These are phyloP conservation scores for Lichtheimia ornata DNA, from an alignment of 371 early-diverging fungal genomes.

Conservation along the genomic window DNA sequence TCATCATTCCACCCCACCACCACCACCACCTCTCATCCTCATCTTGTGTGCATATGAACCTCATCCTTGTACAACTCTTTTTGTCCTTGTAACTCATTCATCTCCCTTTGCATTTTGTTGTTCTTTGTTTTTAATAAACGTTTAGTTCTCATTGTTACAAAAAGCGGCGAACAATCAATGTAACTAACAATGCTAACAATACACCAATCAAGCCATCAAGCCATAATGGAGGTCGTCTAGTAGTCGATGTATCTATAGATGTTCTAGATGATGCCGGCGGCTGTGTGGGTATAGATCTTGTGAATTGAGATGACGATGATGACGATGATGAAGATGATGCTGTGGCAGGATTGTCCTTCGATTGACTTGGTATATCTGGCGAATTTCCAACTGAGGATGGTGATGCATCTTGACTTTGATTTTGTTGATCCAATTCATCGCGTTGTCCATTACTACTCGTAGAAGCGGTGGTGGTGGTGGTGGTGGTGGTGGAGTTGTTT, in stretches of 20 bases:
- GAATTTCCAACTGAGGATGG: background rate
- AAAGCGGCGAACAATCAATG: conserved; percentile 4
- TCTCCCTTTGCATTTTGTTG: no score
- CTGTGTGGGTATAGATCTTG: background rate
- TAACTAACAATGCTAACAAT: conserved; percentile 28
- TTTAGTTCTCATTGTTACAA: no score
- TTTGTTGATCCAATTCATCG: background rate
- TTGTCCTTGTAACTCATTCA: no score
- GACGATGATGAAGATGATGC: background rate
- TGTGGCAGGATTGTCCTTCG: background rate
- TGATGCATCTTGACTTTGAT: background rate
- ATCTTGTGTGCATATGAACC: background rate
- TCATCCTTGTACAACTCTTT: no score
- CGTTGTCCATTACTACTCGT: background rate
- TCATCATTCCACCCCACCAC: background rate
- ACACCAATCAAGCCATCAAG: conserved; percentile 48
- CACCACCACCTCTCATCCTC: background rate
- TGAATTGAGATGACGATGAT: conserved; percentile 1
- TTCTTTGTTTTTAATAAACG: no score
- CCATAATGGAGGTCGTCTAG: conserved; percentile 35
- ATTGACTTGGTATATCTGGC: background rate
- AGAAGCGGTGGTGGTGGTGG: no score
- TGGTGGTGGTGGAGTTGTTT: background rate
- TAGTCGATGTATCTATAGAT: background rate
- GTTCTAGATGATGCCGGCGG: background rate